Conservation (phyloP, 257 asterid species). For the Nicotiana attenuata region DNA sequence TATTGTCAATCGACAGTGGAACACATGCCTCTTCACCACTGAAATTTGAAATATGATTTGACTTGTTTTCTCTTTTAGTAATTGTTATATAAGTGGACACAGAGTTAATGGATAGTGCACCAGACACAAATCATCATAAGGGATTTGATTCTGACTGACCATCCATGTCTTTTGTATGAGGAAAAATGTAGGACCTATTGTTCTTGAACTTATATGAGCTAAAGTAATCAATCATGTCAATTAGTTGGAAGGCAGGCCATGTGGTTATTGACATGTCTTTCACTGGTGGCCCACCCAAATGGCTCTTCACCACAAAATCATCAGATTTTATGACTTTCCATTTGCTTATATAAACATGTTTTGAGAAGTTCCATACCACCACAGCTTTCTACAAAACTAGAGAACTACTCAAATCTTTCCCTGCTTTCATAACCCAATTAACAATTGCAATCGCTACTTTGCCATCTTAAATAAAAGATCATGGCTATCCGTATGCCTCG, state of each 20-base stretch:
- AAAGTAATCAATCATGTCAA: background rate
- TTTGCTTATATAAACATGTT: too few relatives aligned
- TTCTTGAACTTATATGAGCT: background rate
- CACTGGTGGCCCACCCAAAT: background rate
- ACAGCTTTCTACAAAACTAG: background rate
- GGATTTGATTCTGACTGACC: background rate
- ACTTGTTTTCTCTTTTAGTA: background rate
- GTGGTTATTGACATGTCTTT: background rate
- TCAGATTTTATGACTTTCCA: too few relatives aligned
- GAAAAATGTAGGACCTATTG: background rate
- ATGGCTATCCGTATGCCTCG: background rate
- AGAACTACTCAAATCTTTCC: background rate
- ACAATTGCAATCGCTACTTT: too few relatives aligned
- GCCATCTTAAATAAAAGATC: background rate
- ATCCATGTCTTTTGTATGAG: background rate
- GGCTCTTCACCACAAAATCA: background rate
- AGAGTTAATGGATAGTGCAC: too few relatives aligned
- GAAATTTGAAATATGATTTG: background rate
- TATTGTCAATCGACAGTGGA: background rate
- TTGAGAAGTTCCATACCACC: too few relatives aligned
- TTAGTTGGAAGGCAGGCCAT: background rate
- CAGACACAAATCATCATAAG: background rate
- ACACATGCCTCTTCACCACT: constrained; percentile 1
- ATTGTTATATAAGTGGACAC: background rate
- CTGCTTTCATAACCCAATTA: background rate